Base-by-base conservation (phyloP, 2,329 filamentous ascomycete genomes). In the Monilinia polystroma region DNA sequence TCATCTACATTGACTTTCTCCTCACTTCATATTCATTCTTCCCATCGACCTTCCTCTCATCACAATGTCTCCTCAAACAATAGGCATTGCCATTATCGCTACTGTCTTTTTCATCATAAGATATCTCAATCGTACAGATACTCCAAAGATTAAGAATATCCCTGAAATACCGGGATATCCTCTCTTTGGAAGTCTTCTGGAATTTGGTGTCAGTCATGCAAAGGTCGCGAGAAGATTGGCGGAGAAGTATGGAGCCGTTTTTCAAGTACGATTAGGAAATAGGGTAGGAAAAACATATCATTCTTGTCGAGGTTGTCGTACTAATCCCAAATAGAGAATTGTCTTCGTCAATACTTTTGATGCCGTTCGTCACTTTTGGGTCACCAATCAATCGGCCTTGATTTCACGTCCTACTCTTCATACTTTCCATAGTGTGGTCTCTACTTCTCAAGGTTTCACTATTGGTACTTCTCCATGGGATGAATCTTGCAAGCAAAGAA, bases 391-490 rank as follows among this genome's bases (percentile, higher is more conserved):
- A 73, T 91, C 90, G 0, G 84, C 90, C 0, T 80, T 93, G 67
- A 92, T 93, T 73, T 93, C 90, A 0, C 85, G 91, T 2, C 91
- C 91, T 0, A 91, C 83, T 32, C 85, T 93, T 58, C 90, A 94
- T 77, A 94, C 91, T 0, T 94, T 93, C 77, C 91, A 93, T 77
- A 90, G 84, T 6, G 88, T 93, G 4, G 88, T 93, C 3, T 92
- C 90, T 1, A 86, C 83, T 45, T 91, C 89, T 0, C 89, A 92
- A 72, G 90, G 90, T 7, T 90, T 92, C 77, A 94, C 91, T 0
- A 92, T 95, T 68, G 91, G 91, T 1, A 92, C 91, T 0, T 93
- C 90, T 0, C 91, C 91, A 0, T 95, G 91, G 89, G 90, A 93
- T 69, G 90, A 92, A 62, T 91, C 87, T 2, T 92, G 90, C 79